Evolutionary conservation across 306 rosid genomes (phyloP).

Genomic region (Vicia sativa): DNA sequence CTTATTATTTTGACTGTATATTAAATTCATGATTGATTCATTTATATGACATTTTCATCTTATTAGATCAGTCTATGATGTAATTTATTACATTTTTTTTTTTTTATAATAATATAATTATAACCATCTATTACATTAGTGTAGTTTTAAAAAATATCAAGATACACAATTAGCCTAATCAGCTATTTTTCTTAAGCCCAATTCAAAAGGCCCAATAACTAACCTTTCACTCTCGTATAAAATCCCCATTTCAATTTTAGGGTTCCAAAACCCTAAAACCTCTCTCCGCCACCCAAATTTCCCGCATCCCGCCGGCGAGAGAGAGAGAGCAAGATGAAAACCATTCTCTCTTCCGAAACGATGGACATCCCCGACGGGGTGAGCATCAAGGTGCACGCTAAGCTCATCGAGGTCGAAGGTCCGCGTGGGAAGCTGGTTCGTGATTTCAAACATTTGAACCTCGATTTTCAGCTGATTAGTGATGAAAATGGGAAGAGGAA

Average conservation of each 20-base stretch:
- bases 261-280: conserved; percentile 15
- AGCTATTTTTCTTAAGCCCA: too few species aligned
- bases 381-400: conserved; percentile 67
- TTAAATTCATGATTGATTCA: too few species aligned
- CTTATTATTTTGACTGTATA: too few species aligned
- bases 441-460: conserved; percentile 76
- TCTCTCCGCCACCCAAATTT: neutral
- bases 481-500: conserved; percentile 53
- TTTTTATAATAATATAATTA: too few species aligned
- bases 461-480: conserved; percentile 68
- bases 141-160: too few species aligned
- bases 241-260: neutral
- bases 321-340: conserved; percentile 54
- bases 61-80: too few species aligned
- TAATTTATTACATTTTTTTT: too few species aligned
- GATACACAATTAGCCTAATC: too few species aligned
- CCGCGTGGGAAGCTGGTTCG: conserved; percentile 79
- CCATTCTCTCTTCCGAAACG: conserved; percentile 63
- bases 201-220: neutral
- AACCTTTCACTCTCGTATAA: neutral
- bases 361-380: conserved; percentile 86
- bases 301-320: neutral
- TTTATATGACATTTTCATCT: too few species aligned
- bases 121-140: too few species aligned
- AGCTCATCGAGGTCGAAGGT: conserved; percentile 78